Evolutionary conservation across 306 rosid species (phyloP).

Genomic region (Medicago ruthenica): DNA sequence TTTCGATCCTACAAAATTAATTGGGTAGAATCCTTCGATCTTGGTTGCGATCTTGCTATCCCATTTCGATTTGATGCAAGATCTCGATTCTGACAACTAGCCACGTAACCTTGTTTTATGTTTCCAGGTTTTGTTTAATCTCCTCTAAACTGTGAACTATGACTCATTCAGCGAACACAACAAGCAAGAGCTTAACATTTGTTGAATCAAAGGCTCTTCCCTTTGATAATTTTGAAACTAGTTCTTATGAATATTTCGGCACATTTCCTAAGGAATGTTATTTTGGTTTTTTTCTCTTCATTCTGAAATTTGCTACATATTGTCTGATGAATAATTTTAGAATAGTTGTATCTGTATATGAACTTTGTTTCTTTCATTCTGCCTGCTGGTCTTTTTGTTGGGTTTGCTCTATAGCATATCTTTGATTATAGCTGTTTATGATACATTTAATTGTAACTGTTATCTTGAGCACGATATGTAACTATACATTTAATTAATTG

Average conservation of each 20-base stretch:
- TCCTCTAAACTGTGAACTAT: background rate
- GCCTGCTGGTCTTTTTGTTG: background rate
- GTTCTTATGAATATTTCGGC: slow-evolving; percentile 14
- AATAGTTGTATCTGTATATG: background rate
- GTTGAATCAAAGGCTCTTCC: slow-evolving; percentile 3
- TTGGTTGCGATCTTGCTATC: no score
- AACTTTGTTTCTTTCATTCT: slow-evolving; percentile 29
- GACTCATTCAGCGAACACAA: background rate
- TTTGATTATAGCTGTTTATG: background rate
- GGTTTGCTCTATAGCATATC: slow-evolving; percentile 3
- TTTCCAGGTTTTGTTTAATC: slow-evolving; percentile 18
- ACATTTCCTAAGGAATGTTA: slow-evolving; percentile 7
- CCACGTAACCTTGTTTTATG: background rate
- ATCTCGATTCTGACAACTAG: background rate
- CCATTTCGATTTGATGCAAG: no score
- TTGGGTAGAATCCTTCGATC: no score
- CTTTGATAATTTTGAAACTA: slow-evolving; percentile 31
- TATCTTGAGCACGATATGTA: slow-evolving; percentile 10
- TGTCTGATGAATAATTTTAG: slow-evolving; percentile 22
- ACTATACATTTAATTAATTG: slow-evolving; percentile 9
- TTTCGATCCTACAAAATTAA: no score
- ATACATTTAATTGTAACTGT: background rate
- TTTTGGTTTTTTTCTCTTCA: slow-evolving; percentile 17
- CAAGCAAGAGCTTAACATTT: slow-evolving; percentile 3
- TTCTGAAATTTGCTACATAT: slow-evolving; percentile 2